Conservation (phyloP, 2,329 filamentous ascomycete species). For the Achaetomium macrosporum region DNA sequence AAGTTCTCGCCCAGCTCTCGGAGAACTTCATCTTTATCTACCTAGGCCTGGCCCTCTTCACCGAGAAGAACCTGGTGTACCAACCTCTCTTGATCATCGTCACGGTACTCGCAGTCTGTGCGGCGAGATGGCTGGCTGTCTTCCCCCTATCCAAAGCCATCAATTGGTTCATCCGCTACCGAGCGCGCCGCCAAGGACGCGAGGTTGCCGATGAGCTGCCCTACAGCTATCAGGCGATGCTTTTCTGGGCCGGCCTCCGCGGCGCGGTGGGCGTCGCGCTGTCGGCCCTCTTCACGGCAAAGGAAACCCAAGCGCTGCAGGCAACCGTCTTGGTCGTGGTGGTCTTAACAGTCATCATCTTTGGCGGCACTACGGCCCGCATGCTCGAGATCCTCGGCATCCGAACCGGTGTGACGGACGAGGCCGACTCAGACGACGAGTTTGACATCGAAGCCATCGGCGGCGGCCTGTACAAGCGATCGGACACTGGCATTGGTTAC, state of each 20-base stretch:
- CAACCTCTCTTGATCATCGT: conserved; percentile 94
- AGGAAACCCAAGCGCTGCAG: conserved; percentile 74
- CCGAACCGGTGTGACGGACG: conserved; percentile 89
- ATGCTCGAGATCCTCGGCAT: conserved; percentile 99
- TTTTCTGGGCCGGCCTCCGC: conserved; percentile 97
- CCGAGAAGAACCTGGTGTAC: conserved; percentile 79
- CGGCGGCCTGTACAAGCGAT: conserved; percentile 74
- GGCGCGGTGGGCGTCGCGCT: conserved; percentile 94
- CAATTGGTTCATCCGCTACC: conserved; percentile 88
- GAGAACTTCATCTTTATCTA: conserved; percentile 99
- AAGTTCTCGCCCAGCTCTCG: conserved; percentile 86
- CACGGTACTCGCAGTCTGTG: conserved; percentile 84
- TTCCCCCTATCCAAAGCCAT: conserved; percentile 87
- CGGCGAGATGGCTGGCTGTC: conserved; percentile 86
- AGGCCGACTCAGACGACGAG: conserved; percentile 95
- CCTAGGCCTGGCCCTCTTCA: conserved; percentile 88
- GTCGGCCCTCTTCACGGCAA: conserved; percentile 78
- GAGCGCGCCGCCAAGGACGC: conserved; percentile 65
- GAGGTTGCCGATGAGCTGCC: conserved; percentile 84
- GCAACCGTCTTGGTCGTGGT: conserved; percentile 97
- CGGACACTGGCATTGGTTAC: conserved; percentile 71
- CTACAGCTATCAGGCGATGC: conserved; percentile 96
- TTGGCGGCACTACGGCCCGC: conserved; percentile 90
- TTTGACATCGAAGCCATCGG: conserved; percentile 85
- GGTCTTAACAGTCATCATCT: conserved; percentile 96